Evolutionary conservation across 2,329 filamentous ascomycete genomes (phyloP), one percentile per base, ranked within the genome.

Genomic region (Fusarium sp.): DNA sequence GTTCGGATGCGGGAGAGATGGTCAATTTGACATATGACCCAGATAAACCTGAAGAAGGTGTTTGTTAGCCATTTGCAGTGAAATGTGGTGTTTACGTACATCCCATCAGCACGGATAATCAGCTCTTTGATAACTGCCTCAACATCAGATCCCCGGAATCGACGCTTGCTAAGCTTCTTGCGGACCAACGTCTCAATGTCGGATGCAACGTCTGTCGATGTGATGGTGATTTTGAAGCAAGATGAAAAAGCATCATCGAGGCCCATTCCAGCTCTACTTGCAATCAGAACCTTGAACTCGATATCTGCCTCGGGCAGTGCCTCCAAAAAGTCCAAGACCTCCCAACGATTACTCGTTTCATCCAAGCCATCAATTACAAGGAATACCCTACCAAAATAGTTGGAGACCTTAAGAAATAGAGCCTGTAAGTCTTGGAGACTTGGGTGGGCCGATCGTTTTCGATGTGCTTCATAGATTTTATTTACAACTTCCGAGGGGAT

Each of bases 361-460:
- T 56, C 53, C 15, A 56, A 26, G 4, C 44, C 43, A 17, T 56
- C 44, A 5, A 56, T 14, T 0, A 56, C n/a, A 3, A 56, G 2
- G 2, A 57, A 6, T 5, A 51, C 5, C 17, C 21, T 34, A 11
- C 45, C 13, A 11, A 51, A 42, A 26, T 51, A 40, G 1, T 51
- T 21, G 0, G 34, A 57, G 0, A 57, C 0, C 6, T 40, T 26
- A 4, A 14, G 14, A 7, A 34, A 57, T 5, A 40, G 26, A 5
- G 6, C 1, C 1, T 42, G 53, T 3, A 57, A 5, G 4, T 51
- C 45, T 26, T 51, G 22, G 1, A 57, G 45, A 7, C 53, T 57
- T 9, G 26, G 45, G 6, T 51, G 45, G 6, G 36, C 11, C 0
- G 53, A 57, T 10, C 34, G 14, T 6, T 19, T 50, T 3, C 13